Conservation (phyloP, 352 stramenopile genomes). For the Pythium periplocum region DNA sequence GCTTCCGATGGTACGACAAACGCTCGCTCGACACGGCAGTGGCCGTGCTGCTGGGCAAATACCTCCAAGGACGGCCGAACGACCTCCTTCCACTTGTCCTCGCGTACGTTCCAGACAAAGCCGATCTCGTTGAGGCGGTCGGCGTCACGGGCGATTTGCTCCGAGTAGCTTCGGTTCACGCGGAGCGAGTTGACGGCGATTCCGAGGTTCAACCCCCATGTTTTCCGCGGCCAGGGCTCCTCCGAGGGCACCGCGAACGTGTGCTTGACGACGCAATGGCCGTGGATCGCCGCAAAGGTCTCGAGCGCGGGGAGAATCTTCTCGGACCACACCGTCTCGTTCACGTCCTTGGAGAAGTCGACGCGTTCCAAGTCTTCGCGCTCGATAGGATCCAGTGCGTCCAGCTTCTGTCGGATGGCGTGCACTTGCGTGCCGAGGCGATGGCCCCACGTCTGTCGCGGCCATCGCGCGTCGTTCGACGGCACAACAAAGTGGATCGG, state of each 20-base stretch:
- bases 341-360: constrained; percentile 19
- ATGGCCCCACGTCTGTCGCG: constrained; percentile 27
- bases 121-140: constrained; percentile 11
- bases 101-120: constrained; percentile 21
- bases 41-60: constrained; percentile 10
- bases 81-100: constrained; percentile 13
- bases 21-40: constrained; percentile 8
- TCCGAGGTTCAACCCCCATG: constrained; percentile 17
- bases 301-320: constrained; percentile 16
- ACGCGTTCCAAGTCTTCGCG: constrained; percentile 12
- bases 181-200: constrained; percentile 11
- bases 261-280: constrained; percentile 15
- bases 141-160: constrained; percentile 14
- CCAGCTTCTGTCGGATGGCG: constrained; percentile 4
- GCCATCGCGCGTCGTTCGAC: constrained; percentile 18
- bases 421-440: constrained; percentile 29
- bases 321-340: constrained; percentile 15
- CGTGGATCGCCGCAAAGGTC: constrained; percentile 5
- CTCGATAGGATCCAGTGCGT: constrained; percentile 8
- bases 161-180: constrained; percentile 9
- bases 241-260: constrained; percentile 15
- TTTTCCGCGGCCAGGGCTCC: constrained; percentile 15
- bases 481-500: constrained; percentile 34
- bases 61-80: constrained; percentile 14
- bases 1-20: constrained; percentile 19